phyloP scores from a whole-genome alignment of 768 basidiomycete genomes.

The Calocybe indica region DNA sequence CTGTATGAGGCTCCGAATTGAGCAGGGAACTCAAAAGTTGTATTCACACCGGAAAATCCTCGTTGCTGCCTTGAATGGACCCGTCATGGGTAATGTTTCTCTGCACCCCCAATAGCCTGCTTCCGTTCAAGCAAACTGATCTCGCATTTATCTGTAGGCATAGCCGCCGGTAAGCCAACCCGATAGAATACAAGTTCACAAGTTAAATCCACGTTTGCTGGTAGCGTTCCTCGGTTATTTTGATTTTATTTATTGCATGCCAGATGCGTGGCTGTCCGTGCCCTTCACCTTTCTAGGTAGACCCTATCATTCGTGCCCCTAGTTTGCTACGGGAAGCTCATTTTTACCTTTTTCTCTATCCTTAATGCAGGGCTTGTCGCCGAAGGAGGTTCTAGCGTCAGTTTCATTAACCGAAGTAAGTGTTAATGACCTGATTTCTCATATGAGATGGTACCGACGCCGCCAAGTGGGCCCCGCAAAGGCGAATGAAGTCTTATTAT shows the following conservation, averaged over 20 bases:
- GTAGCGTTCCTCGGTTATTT: slow-evolving; percentile 65
- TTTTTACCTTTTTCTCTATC: not conserved
- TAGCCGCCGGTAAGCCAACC: slow-evolving; percentile 47
- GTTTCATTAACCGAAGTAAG: slow-evolving; percentile 61
- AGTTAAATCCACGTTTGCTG: not conserved
- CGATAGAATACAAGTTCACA: not conserved
- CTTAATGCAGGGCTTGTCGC: slow-evolving; percentile 46
- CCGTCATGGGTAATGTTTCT: slow-evolving; percentile 55
- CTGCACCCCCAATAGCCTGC: not conserved
- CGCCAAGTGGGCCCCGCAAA: slow-evolving; percentile 57
- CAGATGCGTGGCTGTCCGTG: slow-evolving; percentile 53
- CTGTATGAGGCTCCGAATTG: not conserved
- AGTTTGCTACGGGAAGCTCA: not conserved
- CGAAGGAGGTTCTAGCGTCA: slow-evolving; percentile 67
- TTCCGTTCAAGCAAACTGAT: not conserved
- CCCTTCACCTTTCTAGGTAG: slow-evolving; percentile 65
- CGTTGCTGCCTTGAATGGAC: slow-evolving; percentile 68
- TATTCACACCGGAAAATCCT: slow-evolving; percentile 65
- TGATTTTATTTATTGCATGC: slow-evolving; percentile 67
- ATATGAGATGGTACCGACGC: not conserved
- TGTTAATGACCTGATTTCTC: not conserved
- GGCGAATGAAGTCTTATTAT: slow-evolving; percentile 67
- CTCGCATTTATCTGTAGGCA: slow-evolving; percentile 32
- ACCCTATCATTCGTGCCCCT: slow-evolving; percentile 1
- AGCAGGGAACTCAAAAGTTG: slow-evolving; percentile 31